phyloP scores from a whole-genome alignment of 306 rosid genomes.

The Leucaena leucocephala region DNA sequence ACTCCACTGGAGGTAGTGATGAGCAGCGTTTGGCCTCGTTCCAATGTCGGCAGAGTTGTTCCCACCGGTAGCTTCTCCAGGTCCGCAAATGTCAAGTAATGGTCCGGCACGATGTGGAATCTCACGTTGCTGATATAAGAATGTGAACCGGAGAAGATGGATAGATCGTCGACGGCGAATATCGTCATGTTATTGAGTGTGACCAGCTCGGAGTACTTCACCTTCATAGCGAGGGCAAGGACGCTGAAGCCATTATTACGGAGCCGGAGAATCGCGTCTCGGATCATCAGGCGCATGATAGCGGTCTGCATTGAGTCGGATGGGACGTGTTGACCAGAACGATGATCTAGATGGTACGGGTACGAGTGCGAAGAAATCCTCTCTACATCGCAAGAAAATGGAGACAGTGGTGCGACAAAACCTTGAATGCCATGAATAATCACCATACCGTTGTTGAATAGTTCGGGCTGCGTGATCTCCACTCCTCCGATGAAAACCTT shows the following conservation, averaged over 20 bases:
- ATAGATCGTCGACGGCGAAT: constrained; percentile 64
- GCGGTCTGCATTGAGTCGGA: constrained; percentile 39
- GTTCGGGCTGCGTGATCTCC: constrained; percentile 64
- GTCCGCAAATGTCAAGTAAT: constrained; percentile 51
- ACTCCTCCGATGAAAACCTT: constrained; percentile 68
- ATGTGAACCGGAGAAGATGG: constrained; percentile 72
- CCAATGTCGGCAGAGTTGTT: constrained; percentile 60
- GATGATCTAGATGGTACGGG: constrained; percentile 40
- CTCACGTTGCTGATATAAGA: constrained; percentile 61
- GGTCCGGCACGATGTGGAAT: constrained; percentile 72
- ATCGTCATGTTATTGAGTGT: constrained; percentile 66
- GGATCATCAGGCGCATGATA: constrained; percentile 64
- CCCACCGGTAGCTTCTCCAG: constrained; percentile 70
- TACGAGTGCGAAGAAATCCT: constrained; percentile 39
- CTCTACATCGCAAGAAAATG: constrained; percentile 54
- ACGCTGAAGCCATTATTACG: constrained; percentile 71
- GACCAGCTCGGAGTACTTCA: constrained; percentile 62
- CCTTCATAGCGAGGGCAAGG: constrained; percentile 64
- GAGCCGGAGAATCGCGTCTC: constrained; percentile 72
- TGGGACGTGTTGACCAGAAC: not conserved
- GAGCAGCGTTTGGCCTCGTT: constrained; percentile 52
- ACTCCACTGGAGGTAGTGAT: constrained; percentile 62
- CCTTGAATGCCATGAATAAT: constrained; percentile 71
- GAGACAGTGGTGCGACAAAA: constrained; percentile 62
- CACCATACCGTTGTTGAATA: constrained; percentile 55